These are phyloP conservation scores for Lotmaria passim DNA, from an alignment of 208 protist genomes.

Conservation along the genomic window DNA sequence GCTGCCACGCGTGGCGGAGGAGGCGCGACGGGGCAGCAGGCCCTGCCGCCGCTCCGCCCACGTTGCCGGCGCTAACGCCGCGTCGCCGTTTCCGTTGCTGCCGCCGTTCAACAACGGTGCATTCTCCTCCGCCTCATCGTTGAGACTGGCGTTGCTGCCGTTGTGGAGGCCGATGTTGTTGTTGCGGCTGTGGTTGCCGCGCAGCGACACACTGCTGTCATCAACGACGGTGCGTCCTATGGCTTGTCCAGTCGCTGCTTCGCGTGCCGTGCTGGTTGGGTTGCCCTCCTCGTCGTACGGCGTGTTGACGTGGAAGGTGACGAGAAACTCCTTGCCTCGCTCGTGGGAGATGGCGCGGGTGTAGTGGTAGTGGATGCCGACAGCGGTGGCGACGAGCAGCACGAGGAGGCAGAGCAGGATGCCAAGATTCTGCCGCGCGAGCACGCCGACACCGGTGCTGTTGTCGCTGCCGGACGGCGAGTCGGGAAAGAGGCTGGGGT, in stretches of 20 bases:
- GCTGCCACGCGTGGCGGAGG: constrained; percentile 12
- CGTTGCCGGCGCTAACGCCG: not conserved
- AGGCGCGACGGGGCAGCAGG: constrained; percentile 5
- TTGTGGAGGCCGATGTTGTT: not conserved
- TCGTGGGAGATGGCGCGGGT: constrained; percentile 33
- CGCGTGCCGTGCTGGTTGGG: not conserved
- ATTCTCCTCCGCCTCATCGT: no score
- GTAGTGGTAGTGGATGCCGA: constrained; percentile 47
- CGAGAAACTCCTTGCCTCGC: constrained; percentile 57
- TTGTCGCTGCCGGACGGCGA: constrained; percentile 26
- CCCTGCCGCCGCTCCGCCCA: constrained; percentile 15
- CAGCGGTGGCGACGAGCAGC: constrained; percentile 34
- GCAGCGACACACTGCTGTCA: not conserved
- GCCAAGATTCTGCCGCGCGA: constrained; percentile 31
- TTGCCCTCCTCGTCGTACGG: constrained; percentile 13
- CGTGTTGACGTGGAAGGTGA: constrained; percentile 57
- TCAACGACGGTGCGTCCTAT: constrained; percentile 10
- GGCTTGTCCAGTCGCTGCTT: not conserved
- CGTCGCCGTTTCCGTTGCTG: constrained; percentile 5
- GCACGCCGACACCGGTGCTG: constrained; percentile 3
- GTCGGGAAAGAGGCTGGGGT: constrained; percentile 53
- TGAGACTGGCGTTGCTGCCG: not conserved
- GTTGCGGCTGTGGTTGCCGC: not conserved
- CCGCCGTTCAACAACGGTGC: not conserved
- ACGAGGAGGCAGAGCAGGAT: constrained; percentile 35